Conservation (phyloP, 192 early-diverging fungal genomes). For the Chytriomyces sp. region DNA sequence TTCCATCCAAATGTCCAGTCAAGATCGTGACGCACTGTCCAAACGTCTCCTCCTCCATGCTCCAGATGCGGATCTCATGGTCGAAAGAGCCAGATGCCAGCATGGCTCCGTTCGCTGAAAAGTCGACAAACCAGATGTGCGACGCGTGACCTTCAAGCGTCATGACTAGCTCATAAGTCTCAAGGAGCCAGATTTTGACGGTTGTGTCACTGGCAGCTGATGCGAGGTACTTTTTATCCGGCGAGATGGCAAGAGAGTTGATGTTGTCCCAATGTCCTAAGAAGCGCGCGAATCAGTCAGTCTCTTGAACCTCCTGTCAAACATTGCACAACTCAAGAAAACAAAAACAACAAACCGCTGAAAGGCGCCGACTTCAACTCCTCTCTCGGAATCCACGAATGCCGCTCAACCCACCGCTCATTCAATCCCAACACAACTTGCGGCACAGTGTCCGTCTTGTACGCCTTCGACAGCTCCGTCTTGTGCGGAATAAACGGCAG, state of each 20-base stretch:
- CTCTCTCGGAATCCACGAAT: too few relatives aligned
- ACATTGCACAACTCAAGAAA: too few relatives aligned
- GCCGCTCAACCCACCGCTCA: neutral
- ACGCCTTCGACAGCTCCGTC: neutral
- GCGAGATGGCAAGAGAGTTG: constrained; percentile 4
- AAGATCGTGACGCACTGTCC: neutral
- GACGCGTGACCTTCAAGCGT: neutral
- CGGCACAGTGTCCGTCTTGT: neutral
- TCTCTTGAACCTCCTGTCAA: too few relatives aligned
- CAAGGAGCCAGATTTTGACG: constrained; percentile 32
- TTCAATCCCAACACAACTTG: neutral
- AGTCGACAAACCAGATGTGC: too few relatives aligned
- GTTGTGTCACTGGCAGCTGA: constrained; percentile 33
- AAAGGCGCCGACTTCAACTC: too few relatives aligned
- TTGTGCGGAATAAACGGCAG: neutral
- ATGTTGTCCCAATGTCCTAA: too few relatives aligned
- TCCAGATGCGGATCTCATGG: neutral
- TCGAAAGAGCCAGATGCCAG: too few relatives aligned
- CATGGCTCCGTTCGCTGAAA: too few relatives aligned
- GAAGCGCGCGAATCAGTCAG: too few relatives aligned
- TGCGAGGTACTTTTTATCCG: constrained; percentile 16
- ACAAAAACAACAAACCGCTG: too few relatives aligned
- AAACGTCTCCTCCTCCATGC: neutral
- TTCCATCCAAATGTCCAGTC: neutral
- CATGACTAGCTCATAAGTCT: neutral